Evolutionary conservation across 2,329 filamentous ascomycete species (phyloP).

Genomic region (Talaromyces sp.): DNA sequence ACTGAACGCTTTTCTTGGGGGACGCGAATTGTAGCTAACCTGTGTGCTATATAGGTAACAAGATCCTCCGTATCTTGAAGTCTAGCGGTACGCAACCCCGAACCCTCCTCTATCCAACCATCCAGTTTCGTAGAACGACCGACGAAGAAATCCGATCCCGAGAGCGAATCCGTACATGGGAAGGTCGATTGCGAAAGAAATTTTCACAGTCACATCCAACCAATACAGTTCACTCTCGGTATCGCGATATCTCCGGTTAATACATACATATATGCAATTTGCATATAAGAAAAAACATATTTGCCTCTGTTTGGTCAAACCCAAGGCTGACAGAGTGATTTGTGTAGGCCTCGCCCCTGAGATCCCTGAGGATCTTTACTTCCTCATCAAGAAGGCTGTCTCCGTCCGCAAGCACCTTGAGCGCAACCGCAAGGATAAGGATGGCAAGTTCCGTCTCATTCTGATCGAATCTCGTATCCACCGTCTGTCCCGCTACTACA

Average conservation of each 20-base stretch:
- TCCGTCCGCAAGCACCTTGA: slow-evolving; percentile 99
- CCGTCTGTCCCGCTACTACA: slow-evolving; percentile 99
- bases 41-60: slow-evolving; percentile 69
- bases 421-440: slow-evolving; percentile 99
- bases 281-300: slow-evolving; percentile 25
- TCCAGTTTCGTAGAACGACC: slow-evolving; percentile 4
- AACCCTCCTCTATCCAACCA: background rate
- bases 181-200: background rate
- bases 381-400: slow-evolving; percentile 99
- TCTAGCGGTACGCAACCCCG: slow-evolving; percentile 70
- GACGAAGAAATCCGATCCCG: background rate
- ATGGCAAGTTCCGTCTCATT: slow-evolving; percentile 99
- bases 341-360: slow-evolving; percentile 92
- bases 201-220: background rate
- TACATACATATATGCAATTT: slow-evolving; percentile 14
- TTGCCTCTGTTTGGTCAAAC: slow-evolving; percentile 81
- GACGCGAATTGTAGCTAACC: slow-evolving; percentile 32
- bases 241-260: background rate
- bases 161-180: background rate
- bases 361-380: slow-evolving; percentile 99
- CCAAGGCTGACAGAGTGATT: slow-evolving; percentile 85
- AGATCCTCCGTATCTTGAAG: slow-evolving; percentile 99
- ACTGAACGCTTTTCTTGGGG: background rate
- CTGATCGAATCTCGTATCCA: slow-evolving; percentile 99
- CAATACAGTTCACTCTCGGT: background rate